Evolutionary conservation across 2,329 filamentous ascomycete species (phyloP), one percentile per base, ranked within the genome.

Genomic region (Penicillium sp.): DNA sequence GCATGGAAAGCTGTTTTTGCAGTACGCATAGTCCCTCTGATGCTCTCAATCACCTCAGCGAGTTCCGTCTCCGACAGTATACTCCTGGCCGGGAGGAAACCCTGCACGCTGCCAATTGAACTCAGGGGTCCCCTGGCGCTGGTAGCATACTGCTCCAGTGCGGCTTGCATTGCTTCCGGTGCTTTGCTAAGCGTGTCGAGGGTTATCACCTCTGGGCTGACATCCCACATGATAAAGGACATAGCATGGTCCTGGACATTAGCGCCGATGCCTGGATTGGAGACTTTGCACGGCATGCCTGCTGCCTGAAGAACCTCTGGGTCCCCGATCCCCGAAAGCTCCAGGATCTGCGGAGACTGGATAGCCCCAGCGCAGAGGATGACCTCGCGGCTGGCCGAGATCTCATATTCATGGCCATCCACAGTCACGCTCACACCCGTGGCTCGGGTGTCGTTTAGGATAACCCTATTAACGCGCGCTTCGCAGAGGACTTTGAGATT

Each of bases 271-370:
- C 73, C 79, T 1, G 74, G 71, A 53, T 80, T 81, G 30, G 76
- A 70, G 8, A 84, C 73, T 56, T 78, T 77, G 35, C 77, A 74
- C 4, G 76, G 66, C 4, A 85, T 76, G 0, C 77, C 77, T 1
- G 77, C 78, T 0, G 68, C 68, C 9, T 70, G 64, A 2, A 85
- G 75, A 4, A 83, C 67, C 0, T 73, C 70, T 0, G 76, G 72
- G 49, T 80, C 78, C 2, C 87, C 87, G 26, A 90, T 80, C 0
- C 87, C 87, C 0, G 86, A 88, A 1, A 88, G 77, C 65, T 90
- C 87, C 17, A 85, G 81, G n/a, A 86, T 78, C 72, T 84, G 85
- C 3, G 82, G 88, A 17, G 83, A 86, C 69, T 83, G 83, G 46
- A 85, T 76, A 23, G 82, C 82, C 0, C 88, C 88, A 0, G 85